Percentiles rank a stretch among this genome's conserved stretches.
These are phyloP conservation scores for Dioscorea alata DNA, from an alignment of 106 monocot species.

Conservation along the genomic window DNA sequence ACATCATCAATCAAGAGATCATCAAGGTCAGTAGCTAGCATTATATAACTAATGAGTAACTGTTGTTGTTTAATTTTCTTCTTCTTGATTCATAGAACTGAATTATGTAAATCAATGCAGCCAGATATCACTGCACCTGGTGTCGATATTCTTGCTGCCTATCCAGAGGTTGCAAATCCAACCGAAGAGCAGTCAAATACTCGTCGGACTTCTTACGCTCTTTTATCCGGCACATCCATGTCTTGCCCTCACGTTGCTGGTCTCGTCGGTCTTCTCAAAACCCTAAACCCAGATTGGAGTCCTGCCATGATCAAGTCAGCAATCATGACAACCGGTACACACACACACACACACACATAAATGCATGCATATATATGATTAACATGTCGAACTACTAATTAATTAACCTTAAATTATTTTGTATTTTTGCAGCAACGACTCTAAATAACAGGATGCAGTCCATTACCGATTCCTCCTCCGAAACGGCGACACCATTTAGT, in stretches of 20 bases:
- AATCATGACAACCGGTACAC: slow-evolving; percentile 54
- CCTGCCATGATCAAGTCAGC: slow-evolving; percentile 41
- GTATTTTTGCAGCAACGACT: slow-evolving; percentile 15
- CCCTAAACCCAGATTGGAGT: slow-evolving; percentile 43
- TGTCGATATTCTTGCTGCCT: slow-evolving; percentile 37
- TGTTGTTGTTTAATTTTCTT: background rate
- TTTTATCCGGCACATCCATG: slow-evolving; percentile 50
- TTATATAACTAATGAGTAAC: background rate
- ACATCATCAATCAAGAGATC: slow-evolving; percentile 30
- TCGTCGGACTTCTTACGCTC: slow-evolving; percentile 16
- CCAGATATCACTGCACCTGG: slow-evolving; percentile 71
- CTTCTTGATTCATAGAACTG: too few relatives aligned
- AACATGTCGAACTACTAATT: too few relatives aligned
- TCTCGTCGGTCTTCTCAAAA: slow-evolving; percentile 40
- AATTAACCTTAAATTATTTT: too few relatives aligned
- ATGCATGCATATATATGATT: too few relatives aligned
- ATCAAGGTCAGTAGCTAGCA: slow-evolving; percentile 39
- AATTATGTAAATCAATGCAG: slow-evolving; percentile 5
- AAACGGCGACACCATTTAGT: slow-evolving; percentile 25
- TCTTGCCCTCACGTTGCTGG: slow-evolving; percentile 52
- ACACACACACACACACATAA: too few relatives aligned
- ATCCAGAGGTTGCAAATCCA: slow-evolving; percentile 1
- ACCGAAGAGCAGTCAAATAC: background rate
- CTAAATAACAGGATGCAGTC: background rate
- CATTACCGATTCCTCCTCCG: slow-evolving; percentile 18